Evolutionary conservation across 2,329 filamentous ascomycete genomes (phyloP).

Genomic region (Bipolaris sorokiniana): DNA sequence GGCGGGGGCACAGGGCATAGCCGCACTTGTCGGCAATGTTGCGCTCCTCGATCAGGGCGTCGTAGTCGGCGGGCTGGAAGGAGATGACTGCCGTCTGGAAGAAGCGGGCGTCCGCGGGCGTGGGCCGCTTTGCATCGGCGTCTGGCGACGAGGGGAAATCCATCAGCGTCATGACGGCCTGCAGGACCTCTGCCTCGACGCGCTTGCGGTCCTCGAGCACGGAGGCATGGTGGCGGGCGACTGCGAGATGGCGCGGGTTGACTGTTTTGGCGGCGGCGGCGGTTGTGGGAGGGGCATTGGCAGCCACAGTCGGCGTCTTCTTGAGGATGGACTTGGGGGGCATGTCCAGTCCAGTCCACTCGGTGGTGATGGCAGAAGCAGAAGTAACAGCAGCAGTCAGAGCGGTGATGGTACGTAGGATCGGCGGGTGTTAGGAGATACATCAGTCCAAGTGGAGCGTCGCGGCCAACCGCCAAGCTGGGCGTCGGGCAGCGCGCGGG

Average conservation of each 20-base stretch:
- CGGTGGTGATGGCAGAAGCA: no score
- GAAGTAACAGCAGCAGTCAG: no score
- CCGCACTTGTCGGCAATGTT: constrained; percentile 84
- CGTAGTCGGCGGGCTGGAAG: constrained; percentile 89
- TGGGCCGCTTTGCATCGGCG: constrained; percentile 59
- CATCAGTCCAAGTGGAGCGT: constrained; percentile 12
- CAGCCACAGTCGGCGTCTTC: constrained; percentile 15
- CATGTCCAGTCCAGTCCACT: constrained; percentile 26
- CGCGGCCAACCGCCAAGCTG: constrained; percentile 15
- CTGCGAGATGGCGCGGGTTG: constrained; percentile 58
- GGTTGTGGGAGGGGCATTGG: constrained; percentile 27
- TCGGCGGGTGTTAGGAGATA: constrained; percentile 10
- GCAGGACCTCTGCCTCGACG: constrained; percentile 74
- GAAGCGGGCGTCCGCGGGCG: constrained; percentile 64
- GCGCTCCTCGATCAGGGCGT: constrained; percentile 85
- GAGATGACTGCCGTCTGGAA: constrained; percentile 72
- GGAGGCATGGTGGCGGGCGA: constrained; percentile 81
- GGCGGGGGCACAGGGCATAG: constrained; percentile 76
- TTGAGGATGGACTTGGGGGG: constrained; percentile 57
- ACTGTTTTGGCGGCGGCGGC: constrained; percentile 37
- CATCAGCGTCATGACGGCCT: constrained; percentile 73
- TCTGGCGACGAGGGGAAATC: constrained; percentile 62
- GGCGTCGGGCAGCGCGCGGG: constrained; percentile 21
- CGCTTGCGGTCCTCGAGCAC: constrained; percentile 83
- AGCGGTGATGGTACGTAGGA: not conserved